Percentiles rank a stretch among this genome's conserved stretches.
phyloP scores from a whole-genome alignment of 345 rosid species.

The Stellera chamaejasme region DNA sequence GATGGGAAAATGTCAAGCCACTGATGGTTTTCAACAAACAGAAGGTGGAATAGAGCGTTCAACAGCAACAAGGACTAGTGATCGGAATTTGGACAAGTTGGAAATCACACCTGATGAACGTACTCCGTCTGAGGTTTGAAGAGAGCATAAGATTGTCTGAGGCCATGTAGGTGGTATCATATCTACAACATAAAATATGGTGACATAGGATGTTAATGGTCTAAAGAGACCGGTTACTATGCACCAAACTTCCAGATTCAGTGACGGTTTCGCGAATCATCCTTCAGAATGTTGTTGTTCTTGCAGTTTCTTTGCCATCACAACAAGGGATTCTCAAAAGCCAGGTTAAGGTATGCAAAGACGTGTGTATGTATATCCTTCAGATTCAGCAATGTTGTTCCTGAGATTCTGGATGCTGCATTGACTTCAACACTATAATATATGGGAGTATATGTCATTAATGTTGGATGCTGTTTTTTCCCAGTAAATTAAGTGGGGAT shows the following conservation, averaged over 20 bases:
- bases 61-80: slow-evolving; percentile 32
- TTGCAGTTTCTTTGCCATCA: background rate
- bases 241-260: slow-evolving; percentile 6
- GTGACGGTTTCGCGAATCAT: slow-evolving; percentile 7
- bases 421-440: slow-evolving; percentile 2
- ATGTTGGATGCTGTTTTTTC: too few relatives aligned
- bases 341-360: slow-evolving; percentile 12
- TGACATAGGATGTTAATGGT: slow-evolving; percentile 1
- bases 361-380: slow-evolving; percentile 8
- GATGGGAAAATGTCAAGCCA: slow-evolving; percentile 43
- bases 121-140: slow-evolving; percentile 26
- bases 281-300: slow-evolving; percentile 7
- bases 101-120: slow-evolving; percentile 32
- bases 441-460: slow-evolving; percentile 1
- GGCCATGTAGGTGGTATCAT: slow-evolving; percentile 12
- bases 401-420: slow-evolving; percentile 12
- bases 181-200: slow-evolving; percentile 1
- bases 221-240: background rate
- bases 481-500: too few relatives aligned
- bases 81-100: slow-evolving; percentile 30
- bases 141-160: slow-evolving; percentile 18
- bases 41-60: slow-evolving; percentile 40
- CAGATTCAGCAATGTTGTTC: slow-evolving; percentile 6
- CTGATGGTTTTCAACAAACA: slow-evolving; percentile 45
- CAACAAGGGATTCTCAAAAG: background rate